Evolutionary conservation across 176 grass and related monocot genomes (phyloP).

Genomic region (Secale cereale): DNA sequence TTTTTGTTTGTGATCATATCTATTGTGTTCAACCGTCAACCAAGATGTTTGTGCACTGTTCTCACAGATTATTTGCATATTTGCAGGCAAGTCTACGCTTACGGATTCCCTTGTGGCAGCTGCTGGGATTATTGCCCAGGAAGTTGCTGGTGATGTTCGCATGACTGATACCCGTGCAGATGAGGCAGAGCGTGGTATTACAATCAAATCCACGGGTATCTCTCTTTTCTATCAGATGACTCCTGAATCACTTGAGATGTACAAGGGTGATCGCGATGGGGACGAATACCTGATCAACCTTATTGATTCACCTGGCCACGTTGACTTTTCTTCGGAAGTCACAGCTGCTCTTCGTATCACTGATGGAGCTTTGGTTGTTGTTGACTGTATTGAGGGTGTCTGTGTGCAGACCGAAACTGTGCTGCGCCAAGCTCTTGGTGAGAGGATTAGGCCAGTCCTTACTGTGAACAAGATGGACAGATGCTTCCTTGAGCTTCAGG

Average conservation of each 20-base stretch:
- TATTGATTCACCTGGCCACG: conserved; percentile 69
- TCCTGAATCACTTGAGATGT: conserved; percentile 49
- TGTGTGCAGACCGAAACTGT: conserved; percentile 77
- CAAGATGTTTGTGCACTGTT: not conserved
- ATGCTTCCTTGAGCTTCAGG: conserved; percentile 77
- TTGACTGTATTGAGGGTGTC: conserved; percentile 76
- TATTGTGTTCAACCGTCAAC: not conserved
- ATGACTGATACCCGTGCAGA: conserved; percentile 75
- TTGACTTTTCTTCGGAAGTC: conserved; percentile 70
- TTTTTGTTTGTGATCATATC: not conserved
- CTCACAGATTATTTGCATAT: not conserved
- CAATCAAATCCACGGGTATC: conserved; percentile 75
- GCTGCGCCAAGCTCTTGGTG: conserved; percentile 63
- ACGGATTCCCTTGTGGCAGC: conserved; percentile 77
- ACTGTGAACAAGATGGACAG: conserved; percentile 82
- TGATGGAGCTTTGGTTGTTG: conserved; percentile 69
- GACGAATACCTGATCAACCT: conserved; percentile 78
- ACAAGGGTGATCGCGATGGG: conserved; percentile 47
- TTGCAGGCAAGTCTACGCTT: conserved; percentile 72
- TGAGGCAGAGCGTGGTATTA: conserved; percentile 77
- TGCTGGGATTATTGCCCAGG: conserved; percentile 80
- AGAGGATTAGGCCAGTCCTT: conserved; percentile 81
- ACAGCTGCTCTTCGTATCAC: conserved; percentile 69
- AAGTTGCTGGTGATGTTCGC: conserved; percentile 74
- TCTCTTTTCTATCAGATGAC: conserved; percentile 75